Evolutionary conservation across 768 basidiomycete genomes (phyloP).

Genomic region (Lactifluus hygrophoroides): DNA sequence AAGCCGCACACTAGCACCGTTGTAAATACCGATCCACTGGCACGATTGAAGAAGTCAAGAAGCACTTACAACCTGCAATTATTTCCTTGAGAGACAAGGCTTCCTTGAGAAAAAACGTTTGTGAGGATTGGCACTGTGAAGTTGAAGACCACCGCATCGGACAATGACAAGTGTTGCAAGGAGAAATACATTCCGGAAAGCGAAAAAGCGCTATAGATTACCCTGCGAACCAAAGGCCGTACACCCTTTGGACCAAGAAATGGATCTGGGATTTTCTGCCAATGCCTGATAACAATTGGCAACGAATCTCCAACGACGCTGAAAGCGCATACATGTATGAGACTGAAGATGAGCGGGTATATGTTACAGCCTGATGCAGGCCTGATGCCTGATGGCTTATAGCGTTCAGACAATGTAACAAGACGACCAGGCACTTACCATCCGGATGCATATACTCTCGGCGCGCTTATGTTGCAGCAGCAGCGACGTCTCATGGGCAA

Average conservation of each 20-base stretch:
- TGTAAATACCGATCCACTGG: neutral
- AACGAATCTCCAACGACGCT: neutral
- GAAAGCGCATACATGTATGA: conserved; percentile 36
- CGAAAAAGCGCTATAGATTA: conserved; percentile 52
- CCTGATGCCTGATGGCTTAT: conserved; percentile 29
- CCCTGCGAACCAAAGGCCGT: conserved; percentile 54
- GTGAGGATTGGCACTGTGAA: conserved; percentile 66
- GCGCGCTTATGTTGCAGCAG: neutral
- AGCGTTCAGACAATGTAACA: neutral
- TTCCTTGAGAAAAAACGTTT: conserved; percentile 52
- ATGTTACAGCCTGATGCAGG: conserved; percentile 43
- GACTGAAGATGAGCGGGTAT: conserved; percentile 41
- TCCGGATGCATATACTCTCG: conserved; percentile 44
- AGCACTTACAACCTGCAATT: conserved; percentile 39
- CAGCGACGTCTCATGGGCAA: neutral
- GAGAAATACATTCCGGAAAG: conserved; percentile 62
- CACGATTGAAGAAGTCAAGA: no score
- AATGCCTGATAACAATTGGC: conserved; percentile 25
- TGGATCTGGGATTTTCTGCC: conserved; percentile 44
- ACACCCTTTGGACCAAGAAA: conserved; percentile 64
- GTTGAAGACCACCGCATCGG: conserved; percentile 68
- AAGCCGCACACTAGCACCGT: conserved; percentile 49
- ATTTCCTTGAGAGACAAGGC: conserved; percentile 45
- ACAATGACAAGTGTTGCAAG: conserved; percentile 64
- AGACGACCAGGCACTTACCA: conserved; percentile 34